Conservation (phyloP, 331 rosid species). For the Stylosanthes scabra region DNA sequence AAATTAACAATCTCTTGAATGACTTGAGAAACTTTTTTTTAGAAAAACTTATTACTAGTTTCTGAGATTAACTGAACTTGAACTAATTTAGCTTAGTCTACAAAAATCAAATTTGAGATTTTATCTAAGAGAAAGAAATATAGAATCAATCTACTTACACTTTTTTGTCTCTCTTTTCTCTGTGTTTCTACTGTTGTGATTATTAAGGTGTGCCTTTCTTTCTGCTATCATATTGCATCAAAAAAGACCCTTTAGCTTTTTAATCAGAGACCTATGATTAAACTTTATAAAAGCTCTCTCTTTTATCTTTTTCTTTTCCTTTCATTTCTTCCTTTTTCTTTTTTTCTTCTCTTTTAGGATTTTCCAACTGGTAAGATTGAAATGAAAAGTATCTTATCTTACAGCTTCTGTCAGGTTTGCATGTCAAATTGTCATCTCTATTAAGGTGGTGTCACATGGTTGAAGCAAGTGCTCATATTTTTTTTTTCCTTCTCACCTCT, state of each 20-base stretch:
- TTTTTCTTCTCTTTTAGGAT: too few relatives aligned
- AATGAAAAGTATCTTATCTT: slow-evolving; percentile 38
- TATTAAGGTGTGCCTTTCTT: slow-evolving; percentile 28
- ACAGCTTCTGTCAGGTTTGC: slow-evolving; percentile 28
- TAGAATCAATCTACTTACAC: too few relatives aligned
- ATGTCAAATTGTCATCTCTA: slow-evolving; percentile 21
- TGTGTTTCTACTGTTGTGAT: slow-evolving; percentile 39
- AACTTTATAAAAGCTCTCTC: slow-evolving; percentile 38
- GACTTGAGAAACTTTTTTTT: slow-evolving; percentile 18
- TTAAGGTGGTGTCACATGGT: slow-evolving; percentile 40
- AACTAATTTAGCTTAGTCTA: too few relatives aligned
- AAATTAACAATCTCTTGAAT: slow-evolving; percentile 30
- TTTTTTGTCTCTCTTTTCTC: neutral
- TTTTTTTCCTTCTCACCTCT: neutral
- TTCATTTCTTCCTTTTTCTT: too few relatives aligned
- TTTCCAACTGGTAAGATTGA: slow-evolving; percentile 27
- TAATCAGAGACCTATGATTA: slow-evolving; percentile 41
- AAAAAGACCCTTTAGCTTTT: slow-evolving; percentile 36
- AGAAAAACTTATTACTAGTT: too few relatives aligned
- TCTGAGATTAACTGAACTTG: too few relatives aligned
- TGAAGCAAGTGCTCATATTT: slow-evolving; percentile 23
- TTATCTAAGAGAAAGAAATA: too few relatives aligned
- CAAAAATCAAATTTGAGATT: too few relatives aligned
- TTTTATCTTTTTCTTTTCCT: too few relatives aligned
- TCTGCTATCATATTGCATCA: slow-evolving; percentile 7